Conservation (phyloP, 495 filamentous ascomycete genomes). For the Penicillium odoratum region DNA sequence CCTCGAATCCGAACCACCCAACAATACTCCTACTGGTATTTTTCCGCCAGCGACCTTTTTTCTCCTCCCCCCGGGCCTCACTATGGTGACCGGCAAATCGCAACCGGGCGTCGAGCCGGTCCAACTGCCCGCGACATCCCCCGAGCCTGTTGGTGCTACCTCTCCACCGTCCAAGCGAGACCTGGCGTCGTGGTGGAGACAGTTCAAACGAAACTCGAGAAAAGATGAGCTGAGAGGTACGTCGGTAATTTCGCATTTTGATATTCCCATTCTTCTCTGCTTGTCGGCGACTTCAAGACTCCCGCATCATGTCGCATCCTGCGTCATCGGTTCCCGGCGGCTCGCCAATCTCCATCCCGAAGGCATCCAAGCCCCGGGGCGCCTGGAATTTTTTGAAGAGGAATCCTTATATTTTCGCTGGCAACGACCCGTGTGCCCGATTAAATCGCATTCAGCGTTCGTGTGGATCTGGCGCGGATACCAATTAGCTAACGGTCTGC, state of each 20-base stretch:
- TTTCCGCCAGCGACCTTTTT: conserved; percentile 11
- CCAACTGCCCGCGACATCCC: conserved; percentile 35
- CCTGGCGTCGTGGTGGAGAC: conserved; percentile 88
- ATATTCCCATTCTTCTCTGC: neutral
- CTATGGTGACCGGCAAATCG: conserved; percentile 48
- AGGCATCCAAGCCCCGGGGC: neutral
- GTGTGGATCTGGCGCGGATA: neutral
- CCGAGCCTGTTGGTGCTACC: conserved; percentile 34
- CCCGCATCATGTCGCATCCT: conserved; percentile 1
- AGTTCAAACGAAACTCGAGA: conserved; percentile 73
- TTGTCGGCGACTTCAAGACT: neutral
- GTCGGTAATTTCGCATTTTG: conserved; percentile 9
- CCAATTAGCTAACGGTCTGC: neutral
- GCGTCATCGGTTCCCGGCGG: conserved; percentile 8
- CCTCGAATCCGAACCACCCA: conserved; percentile 1
- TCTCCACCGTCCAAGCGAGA: conserved; percentile 76
- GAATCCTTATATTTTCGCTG: neutral
- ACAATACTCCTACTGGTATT: neutral
- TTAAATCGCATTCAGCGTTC: neutral
- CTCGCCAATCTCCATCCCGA: conserved; percentile 4
- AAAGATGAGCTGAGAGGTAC: conserved; percentile 80
- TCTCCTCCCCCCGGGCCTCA: conserved; percentile 13
- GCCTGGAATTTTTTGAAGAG: neutral
- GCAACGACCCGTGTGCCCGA: neutral
- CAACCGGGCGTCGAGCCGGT: conserved; percentile 39